phyloP scores from a whole-genome alignment of 371 early-diverging fungal species.

The Mortierella sp. region DNA sequence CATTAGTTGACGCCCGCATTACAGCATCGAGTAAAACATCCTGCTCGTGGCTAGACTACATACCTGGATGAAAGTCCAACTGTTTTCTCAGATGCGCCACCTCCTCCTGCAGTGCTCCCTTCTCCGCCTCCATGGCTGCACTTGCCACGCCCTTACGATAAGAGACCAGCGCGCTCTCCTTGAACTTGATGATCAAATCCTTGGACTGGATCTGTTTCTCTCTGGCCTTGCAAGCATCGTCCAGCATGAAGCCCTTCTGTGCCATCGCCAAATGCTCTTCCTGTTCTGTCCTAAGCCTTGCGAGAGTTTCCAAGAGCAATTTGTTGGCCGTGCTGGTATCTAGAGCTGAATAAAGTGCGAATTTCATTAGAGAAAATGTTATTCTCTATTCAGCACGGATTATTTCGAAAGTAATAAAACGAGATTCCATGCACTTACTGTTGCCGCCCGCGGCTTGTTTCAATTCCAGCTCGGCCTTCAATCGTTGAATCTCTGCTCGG shows the following conservation, averaged over 20 bases:
- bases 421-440: background rate
- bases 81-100: conserved; percentile 37
- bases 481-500: conserved; percentile 66
- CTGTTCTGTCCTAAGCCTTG: conserved; percentile 34
- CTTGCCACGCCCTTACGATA: conserved; percentile 44
- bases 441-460: conserved; percentile 20
- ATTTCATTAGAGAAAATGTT: background rate
- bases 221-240: conserved; percentile 53
- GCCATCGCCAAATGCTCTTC: conserved; percentile 41
- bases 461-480: conserved; percentile 43
- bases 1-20: too few relatives aligned
- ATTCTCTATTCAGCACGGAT: too few relatives aligned
- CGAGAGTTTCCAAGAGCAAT: conserved; percentile 36
- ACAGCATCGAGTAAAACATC: background rate
- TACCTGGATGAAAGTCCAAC: conserved; percentile 57
- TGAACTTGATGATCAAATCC: conserved; percentile 53
- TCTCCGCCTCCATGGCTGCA: conserved; percentile 48
- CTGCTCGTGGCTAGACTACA: background rate
- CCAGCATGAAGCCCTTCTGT: conserved; percentile 41
- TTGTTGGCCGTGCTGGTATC: conserved; percentile 28
- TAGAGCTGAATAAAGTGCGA: background rate
- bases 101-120: conserved; percentile 39
- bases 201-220: conserved; percentile 55
- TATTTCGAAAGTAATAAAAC: background rate
- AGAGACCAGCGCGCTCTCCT: conserved; percentile 41